A percentile compares a stretch with the other conserved stretches of the same genome.
These are phyloP conservation scores for Eutrema japonicum DNA, from an alignment of 345 rosid species.

Conservation along the genomic window DNA sequence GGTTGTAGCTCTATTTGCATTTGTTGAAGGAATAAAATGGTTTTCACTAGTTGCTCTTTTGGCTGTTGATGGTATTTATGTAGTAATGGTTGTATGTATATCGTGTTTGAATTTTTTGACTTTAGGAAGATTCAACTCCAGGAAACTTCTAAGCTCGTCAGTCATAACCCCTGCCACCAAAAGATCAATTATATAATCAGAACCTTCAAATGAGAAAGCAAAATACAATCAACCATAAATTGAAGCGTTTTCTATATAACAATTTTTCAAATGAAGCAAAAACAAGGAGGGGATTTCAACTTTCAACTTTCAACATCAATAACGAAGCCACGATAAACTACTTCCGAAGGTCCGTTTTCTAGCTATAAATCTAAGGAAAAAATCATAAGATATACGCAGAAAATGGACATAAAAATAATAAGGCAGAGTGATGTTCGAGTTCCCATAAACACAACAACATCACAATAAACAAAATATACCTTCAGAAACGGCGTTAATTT, in stretches of 20 bases:
- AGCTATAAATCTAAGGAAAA: too few species aligned
- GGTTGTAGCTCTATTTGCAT: too few species aligned
- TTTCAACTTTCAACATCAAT: background rate
- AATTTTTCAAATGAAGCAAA: background rate
- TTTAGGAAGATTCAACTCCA: conserved; percentile 90
- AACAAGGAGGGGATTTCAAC: background rate
- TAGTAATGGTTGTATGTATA: too few species aligned
- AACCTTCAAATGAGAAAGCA: background rate
- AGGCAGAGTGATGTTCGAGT: background rate
- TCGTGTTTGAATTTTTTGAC: conserved; percentile 54
- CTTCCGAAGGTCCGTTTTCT: too few species aligned
- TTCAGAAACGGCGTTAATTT: conserved; percentile 86
- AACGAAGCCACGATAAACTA: background rate
- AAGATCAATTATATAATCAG: background rate
- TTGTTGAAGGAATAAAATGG: too few species aligned
- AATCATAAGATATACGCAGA: background rate
- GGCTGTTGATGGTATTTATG: too few species aligned
- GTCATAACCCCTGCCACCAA: conserved; percentile 61
- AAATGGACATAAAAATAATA: background rate
- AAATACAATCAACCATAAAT: background rate
- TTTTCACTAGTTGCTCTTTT: too few species aligned
- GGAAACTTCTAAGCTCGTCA: conserved; percentile 83
- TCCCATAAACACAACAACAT: background rate
- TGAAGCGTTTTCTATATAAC: background rate
- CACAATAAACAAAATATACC: conserved; percentile 46